phyloP scores from a whole-genome alignment of 192 early-diverging fungal genomes.

The Thoreauomyces humboldtii region DNA sequence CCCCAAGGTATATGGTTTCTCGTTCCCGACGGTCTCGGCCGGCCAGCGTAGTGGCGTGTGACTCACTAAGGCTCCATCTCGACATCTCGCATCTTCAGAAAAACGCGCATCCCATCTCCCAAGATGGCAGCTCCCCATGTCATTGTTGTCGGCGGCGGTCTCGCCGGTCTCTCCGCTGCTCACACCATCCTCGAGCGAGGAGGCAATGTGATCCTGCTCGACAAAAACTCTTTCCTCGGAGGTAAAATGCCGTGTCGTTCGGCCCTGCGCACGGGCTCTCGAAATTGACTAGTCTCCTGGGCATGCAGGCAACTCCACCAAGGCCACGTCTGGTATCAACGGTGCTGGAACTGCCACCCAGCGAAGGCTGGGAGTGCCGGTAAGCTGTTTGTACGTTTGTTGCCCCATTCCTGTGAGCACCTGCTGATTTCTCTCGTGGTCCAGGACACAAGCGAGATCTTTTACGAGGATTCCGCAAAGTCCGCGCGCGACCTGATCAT shows the following conservation, averaged over 20 bases:
- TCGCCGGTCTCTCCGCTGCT: constrained; percentile 84
- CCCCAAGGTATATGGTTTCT: no score
- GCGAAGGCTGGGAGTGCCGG: constrained; percentile 54
- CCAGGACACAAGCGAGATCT: constrained; percentile 78
- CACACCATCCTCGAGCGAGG: constrained; percentile 84
- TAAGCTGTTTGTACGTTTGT: constrained; percentile 26
- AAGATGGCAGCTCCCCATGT: constrained; percentile 34
- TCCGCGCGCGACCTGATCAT: constrained; percentile 82
- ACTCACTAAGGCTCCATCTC: no score
- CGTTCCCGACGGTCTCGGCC: no score
- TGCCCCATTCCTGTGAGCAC: neutral
- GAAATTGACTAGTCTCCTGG: no score
- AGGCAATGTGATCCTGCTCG: constrained; percentile 76
- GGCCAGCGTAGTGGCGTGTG: no score
- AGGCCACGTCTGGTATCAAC: constrained; percentile 98
- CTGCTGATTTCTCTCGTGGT: constrained; percentile 4
- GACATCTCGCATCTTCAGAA: no score
- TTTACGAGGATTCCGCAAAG: constrained; percentile 81
- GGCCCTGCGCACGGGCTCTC: no score
- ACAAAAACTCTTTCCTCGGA: constrained; percentile 88
- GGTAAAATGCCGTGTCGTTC: no score
- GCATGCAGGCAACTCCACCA: constrained; percentile 91
- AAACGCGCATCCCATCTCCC: no score
- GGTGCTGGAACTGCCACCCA: constrained; percentile 88
- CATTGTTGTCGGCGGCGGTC: constrained; percentile 87